Evolutionary conservation across 2,329 filamentous ascomycete species (phyloP).

Genomic region (Scytalidium sp.): DNA sequence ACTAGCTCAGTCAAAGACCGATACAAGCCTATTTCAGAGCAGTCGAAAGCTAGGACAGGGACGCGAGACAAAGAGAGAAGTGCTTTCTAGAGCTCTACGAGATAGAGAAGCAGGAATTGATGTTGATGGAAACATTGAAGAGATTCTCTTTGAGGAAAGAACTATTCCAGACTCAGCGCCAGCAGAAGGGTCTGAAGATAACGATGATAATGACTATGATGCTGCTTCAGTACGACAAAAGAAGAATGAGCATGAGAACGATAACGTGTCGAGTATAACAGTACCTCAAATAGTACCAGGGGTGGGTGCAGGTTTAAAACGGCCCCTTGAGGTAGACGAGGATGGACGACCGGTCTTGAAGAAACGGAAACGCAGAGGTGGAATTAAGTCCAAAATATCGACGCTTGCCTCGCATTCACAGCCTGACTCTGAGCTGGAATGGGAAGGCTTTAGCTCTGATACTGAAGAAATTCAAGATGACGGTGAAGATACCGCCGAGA

Average conservation of each 20-base stretch:
- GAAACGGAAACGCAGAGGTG: slow-evolving; percentile 72
- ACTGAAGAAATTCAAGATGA: slow-evolving; percentile 33
- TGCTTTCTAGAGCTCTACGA: slow-evolving; percentile 58
- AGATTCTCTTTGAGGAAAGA: slow-evolving; percentile 50
- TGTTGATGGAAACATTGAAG: slow-evolving; percentile 36
- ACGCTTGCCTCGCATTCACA: slow-evolving; percentile 41
- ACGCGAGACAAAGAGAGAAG: slow-evolving; percentile 69
- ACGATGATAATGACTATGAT: slow-evolving; percentile 23
- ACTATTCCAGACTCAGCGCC: slow-evolving; percentile 26
- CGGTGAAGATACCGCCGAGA: slow-evolving; percentile 23
- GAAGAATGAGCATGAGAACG: slow-evolving; percentile 9
- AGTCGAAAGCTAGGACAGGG: slow-evolving; percentile 72
- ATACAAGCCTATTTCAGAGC: slow-evolving; percentile 78
- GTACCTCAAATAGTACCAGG: slow-evolving; percentile 8
- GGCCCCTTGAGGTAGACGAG: slow-evolving; percentile 77
- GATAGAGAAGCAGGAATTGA: slow-evolving; percentile 62
- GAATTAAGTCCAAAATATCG: slow-evolving; percentile 54
- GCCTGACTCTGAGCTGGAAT: slow-evolving; percentile 48
- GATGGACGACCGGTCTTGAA: slow-evolving; percentile 75
- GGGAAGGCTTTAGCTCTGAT: slow-evolving; percentile 59
- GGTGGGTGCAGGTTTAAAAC: slow-evolving; percentile 78
- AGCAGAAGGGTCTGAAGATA: slow-evolving; percentile 25
- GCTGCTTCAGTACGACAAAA: slow-evolving; percentile 18
- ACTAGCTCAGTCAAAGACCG: slow-evolving; percentile 73
- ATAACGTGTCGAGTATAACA: neutral